phyloP scores from a whole-genome alignment of 345 rosid species.

The Linum trigynum region DNA sequence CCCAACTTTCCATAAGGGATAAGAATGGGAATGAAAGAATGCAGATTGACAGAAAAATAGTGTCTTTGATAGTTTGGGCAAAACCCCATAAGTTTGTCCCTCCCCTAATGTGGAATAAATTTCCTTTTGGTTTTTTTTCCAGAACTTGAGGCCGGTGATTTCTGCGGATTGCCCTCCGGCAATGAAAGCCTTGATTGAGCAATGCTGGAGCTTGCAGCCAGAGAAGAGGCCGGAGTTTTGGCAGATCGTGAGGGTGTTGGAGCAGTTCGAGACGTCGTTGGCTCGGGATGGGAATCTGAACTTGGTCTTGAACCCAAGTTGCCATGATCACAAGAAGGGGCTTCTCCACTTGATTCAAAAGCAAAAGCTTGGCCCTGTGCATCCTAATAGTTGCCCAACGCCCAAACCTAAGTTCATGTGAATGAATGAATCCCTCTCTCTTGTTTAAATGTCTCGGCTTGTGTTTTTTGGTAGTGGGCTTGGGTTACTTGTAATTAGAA shows the following conservation, averaged over 20 bases:
- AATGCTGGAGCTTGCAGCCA: constrained; percentile 80
- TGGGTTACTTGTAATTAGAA: background rate
- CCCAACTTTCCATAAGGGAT: too few species aligned
- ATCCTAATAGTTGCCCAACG: background rate
- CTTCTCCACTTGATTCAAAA: constrained; percentile 76
- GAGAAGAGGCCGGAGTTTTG: constrained; percentile 92
- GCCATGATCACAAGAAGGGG: constrained; percentile 76
- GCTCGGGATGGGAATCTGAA: constrained; percentile 62
- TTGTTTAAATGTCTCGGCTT: background rate
- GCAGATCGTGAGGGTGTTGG: constrained; percentile 86
- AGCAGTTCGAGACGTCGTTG: constrained; percentile 59
- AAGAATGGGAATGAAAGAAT: too few species aligned
- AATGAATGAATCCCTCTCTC: background rate
- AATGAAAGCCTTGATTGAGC: constrained; percentile 79
- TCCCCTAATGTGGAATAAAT: background rate
- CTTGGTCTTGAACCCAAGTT: constrained; percentile 30
- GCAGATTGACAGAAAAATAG: too few species aligned
- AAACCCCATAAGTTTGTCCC: background rate
- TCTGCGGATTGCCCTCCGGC: constrained; percentile 62
- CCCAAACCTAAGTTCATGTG: background rate
- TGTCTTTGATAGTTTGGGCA: too few species aligned
- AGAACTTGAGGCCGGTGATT: constrained; percentile 78
- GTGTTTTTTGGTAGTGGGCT: background rate
- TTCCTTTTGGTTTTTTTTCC: background rate
- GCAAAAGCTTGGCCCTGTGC: constrained; percentile 1